Base-by-base conservation (phyloP, 2,329 filamentous ascomycete genomes). In the Aspergillaceae sp. region DNA sequence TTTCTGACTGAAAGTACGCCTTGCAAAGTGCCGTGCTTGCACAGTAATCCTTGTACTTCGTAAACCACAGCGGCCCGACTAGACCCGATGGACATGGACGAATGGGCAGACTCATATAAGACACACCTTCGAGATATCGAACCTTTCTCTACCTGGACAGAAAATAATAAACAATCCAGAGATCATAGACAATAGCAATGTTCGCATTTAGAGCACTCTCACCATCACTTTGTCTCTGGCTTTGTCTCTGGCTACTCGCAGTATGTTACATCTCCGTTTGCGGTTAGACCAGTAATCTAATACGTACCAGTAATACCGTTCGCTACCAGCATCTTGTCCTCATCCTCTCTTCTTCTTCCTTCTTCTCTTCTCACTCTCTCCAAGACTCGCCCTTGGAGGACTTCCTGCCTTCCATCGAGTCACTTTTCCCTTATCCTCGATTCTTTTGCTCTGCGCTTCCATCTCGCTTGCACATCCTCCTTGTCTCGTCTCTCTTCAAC, bases 241-340 rank as follows among this genome's bases (percentile, higher is more conserved):
- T 19, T 5, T n/a, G 34, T 11, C 5, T 11, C n/a, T 36, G n/a
- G n/a, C 10, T 11, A 7, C 26, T 11, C 8, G n/a, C n/a, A 36
- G 34, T 36, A 36, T 36, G 34, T 51, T 47, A 51, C 46, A 51
- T 52, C 46, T 47, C 48, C 48, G 52, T 51, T 53, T 55, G 51
- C 53, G 46, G 53, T 29, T 38, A 33, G 19, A 19, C 19, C 2
- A 19, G 19, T 19, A 19, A 19, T 19, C 9, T 42, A 11, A 48
- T 45, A 46, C 11, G 28, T 40, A 40, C 46, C 48, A 48, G 51
- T 47, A 27, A 42, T 54, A 47, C 45, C 6, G 40, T 49, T 51
- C 47, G 47, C 49, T 53, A 45, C 50, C 47, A 32, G 33, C 28
- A 28, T 29, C 28, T 28, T 10, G 6, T 27, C 5, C 19, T 28